phyloP scores from a whole-genome alignment of 2,329 filamentous ascomycete genomes.

The Calonectria multiphialidica region DNA sequence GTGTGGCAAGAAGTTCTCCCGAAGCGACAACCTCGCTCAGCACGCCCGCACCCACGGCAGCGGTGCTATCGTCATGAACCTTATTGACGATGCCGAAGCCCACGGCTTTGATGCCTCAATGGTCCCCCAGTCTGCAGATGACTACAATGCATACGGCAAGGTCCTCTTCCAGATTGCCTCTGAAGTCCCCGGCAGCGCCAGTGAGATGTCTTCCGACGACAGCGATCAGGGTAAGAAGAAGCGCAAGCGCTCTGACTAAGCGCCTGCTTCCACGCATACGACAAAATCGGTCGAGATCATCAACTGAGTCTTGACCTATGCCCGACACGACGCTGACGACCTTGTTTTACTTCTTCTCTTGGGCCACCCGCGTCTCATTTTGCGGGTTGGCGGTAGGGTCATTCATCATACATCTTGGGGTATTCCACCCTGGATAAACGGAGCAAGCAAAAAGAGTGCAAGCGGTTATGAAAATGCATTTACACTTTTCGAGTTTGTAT shows the following conservation, averaged over 20 bases:
- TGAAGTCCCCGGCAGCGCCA: constrained; percentile 75
- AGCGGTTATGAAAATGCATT: constrained; percentile 55
- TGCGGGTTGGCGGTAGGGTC: constrained; percentile 46
- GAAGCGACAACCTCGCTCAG: constrained; percentile 96
- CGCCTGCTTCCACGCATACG: constrained; percentile 20
- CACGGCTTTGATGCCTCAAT: constrained; percentile 56
- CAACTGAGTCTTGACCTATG: constrained; percentile 42
- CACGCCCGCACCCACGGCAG: constrained; percentile 94
- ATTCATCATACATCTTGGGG: constrained; percentile 37
- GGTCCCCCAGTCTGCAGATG: constrained; percentile 63
- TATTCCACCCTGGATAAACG: constrained; percentile 49
- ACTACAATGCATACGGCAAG: constrained; percentile 77
- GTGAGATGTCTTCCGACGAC: constrained; percentile 69
- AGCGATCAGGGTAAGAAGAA: constrained; percentile 65
- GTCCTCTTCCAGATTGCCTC: constrained; percentile 86
- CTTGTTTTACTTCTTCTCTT: constrained; percentile 44
- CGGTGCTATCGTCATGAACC: constrained; percentile 90
- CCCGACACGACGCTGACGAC: constrained; percentile 50
- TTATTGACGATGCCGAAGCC: constrained; percentile 78
- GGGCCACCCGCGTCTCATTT: constrained; percentile 36
- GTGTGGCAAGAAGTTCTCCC: constrained; percentile 99
- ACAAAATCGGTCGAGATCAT: constrained; percentile 37
- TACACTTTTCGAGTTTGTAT: constrained; percentile 58
- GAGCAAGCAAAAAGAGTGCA: constrained; percentile 52
- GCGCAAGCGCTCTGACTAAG: constrained; percentile 82